Base-by-base conservation (phyloP, 2,329 filamentous ascomycete species). In the Pyrenochaeta sp. region DNA sequence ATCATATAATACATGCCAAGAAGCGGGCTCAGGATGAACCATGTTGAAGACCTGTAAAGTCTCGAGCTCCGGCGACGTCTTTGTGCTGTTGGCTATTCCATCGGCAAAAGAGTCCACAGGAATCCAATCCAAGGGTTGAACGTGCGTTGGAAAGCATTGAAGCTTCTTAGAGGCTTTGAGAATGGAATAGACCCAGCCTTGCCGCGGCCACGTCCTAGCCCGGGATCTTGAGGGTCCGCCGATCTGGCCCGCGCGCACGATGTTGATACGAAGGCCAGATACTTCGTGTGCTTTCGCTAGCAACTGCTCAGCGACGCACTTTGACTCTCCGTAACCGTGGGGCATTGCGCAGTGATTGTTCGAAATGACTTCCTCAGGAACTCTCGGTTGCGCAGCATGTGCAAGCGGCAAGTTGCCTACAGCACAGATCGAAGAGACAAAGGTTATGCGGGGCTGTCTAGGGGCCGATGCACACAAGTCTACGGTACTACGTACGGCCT, bases 271-370 rank as follows among this genome's bases (percentile, higher is more conserved):
- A 22, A 57, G 27, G 6, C 41, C 46, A 21, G 22, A 37, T 1
- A 26, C 23, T 10, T 46, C 15, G 18, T 52, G 29, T 5, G 41
- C 48, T 18, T 32, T 11, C 4, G 19, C 27, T 5, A 58, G 37
- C 7, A 56, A 41, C 6, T 28, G 47, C 26, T 55, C 52, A 13
- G 49, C 55, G 18, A 52, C 37, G 23, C 45, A 50, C 51, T 74
- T 74, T 9, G 55, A 62, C 38, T 73, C 61, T 14, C 67, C 70
- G 44, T 74, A 74, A 13, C 69, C 70, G 36, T 63, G 61, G 15
- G 59, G 51, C 8, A 69, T 51, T 1, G 69, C 58, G 8, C 54
- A 44, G 9, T 35, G 27, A 34, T 55, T 50, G 41, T 69, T 58
- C n/a, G 39, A 20, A 17, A 67, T 51, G 10, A 62, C 47, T 2